Evolutionary conservation across 352 stramenopile species (phyloP), one percentile per base, ranked within the genome.

Genomic region (Globisporangium emineosum): DNA sequence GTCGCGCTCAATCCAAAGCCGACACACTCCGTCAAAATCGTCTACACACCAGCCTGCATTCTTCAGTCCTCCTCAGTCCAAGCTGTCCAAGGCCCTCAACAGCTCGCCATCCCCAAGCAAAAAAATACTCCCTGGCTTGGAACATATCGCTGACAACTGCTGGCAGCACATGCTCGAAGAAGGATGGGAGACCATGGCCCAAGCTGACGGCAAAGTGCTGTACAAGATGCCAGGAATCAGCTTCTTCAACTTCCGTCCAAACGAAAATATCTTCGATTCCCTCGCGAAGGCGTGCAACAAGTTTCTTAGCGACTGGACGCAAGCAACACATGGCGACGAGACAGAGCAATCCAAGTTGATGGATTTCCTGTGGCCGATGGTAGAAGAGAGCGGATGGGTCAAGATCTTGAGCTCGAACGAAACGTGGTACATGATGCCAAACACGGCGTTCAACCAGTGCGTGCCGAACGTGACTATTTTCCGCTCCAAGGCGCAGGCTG

Each of bases 191-290:
- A 82, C 72, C 7, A 80, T 93, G 62, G 76, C 58, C 19, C 80
- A 88, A 54, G 68, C 61, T 7, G 61, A 88, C 54, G 80, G 83
- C 12, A 51, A 74, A 23, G 64, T 82, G 50, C 58, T 89, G n/a
- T 92, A 88, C 73, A 86, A 78, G 33, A 89, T 88, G 72, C 85
- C 87, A 1, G 79, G 72, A 42, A 76, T 79, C 2, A 75, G 67
- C 56, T 95, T 93, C 63, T 82, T 87, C 29, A 75, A 89, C 33
- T 83, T 93, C 37, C 63, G 73, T 2, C 85, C 86, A 7, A 89
- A 91, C 53, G 75, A 87, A 52, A 93, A 82, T 30, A 74, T 95
- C n/a, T 92, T 94, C 25, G 79, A 92, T 56, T 76, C 75, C n/a
- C 68, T 91, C 12, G 74, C 77, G 43, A 81, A 79, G 42, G 85